Base-by-base conservation (phyloP, 768 basidiomycete genomes). In the Boletus bicolor region DNA sequence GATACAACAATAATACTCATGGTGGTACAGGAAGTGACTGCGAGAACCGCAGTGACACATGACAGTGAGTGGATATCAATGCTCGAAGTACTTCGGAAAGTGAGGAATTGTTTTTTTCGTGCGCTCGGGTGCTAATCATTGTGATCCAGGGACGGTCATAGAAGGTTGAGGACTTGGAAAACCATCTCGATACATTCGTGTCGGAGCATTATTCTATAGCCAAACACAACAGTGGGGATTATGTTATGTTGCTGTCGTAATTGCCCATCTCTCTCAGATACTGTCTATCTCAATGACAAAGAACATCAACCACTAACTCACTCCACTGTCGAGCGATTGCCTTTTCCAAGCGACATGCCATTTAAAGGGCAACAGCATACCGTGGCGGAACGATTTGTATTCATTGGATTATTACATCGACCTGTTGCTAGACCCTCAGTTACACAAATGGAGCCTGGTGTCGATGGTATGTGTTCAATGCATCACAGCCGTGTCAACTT, bases 381-480 rank as follows among this genome's bases (percentile, higher is more conserved):
- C 44, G 58, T 69, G 48, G 54, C 72, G 54, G 71, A 71, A 42
- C 58, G 62, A 49, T 49, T 64, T 49, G 64, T 64, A 50, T 39
- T 39, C 67, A 49, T 64, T 72, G 57, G 65, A 79, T 53, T 24
- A 24, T 24, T 24, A 24, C 21, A 24, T 24, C 21, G 72, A 61
- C 53, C 72, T 56, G 76, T 49, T 50, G 8, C 19, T 2, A 10
- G 67, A 68, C 55, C 54, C 64, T 28, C 77, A 68, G 39, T 54
- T 48, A 71, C 76, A 70, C 46, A 82, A 70, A 69, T 64, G 43
- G 81, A 82, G 12, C 54, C 59, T 26, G 78, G 79, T 5, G 48
- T 65, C 21, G 82, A 84, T 60, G 82, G 83, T 80, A 52, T 59
- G 71, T 57, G 6, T 24, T 51, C 49, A 43, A 11, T 44, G 9